Base-by-base conservation (phyloP, 805 yeast genomes). In the Barnettozyma sucrosica region DNA sequence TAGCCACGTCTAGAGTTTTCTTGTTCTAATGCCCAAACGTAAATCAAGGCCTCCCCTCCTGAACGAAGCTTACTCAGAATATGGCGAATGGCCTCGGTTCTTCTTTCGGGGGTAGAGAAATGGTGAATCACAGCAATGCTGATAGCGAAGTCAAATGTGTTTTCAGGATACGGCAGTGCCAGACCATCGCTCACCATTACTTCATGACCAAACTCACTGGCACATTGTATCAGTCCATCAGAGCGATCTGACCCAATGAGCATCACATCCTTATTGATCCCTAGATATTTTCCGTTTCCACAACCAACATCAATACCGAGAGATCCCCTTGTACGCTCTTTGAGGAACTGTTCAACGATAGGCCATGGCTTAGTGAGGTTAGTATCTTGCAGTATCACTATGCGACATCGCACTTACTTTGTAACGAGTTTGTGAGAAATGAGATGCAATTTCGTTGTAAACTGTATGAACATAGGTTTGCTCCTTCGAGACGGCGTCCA, bases 1-100 rank as follows among this genome's bases (percentile, higher is more conserved):
- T 89, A 93, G 0, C 98, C 98, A 57, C 98, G 74, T 55, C 97
- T 74, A 0, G 96, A 85, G 21, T 72, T 75, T 48, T 83, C 85
- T 64, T 93, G 99, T 55, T 93, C 99, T 45, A 93, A 66, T 0
- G 99, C 99, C 99, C 99, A 93, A 45, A 95, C 95, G 63, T 92
- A 93, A 7, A 93, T 77, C 57, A 93, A 67, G 0, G 88, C 85
- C 45, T 74, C 76, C 1, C 96, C 97, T 0, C 80, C 80, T 0
- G 53, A 46, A 37, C 64, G 71, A 45, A 93, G 63, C 49, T 77
- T 77, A 19, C 80, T 66, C 34, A 93, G 61, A 2, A 90, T 82
- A 50, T 85, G 85, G 13, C 56, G 55, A 7, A 93, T 81, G 1
- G 97, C 97, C 8, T 76, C 77, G 1, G 86, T 63, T 45, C 99